Percentiles rank a stretch among this genome's conserved stretches.
These are phyloP conservation scores for Blumeriella jaapii DNA, from an alignment of 2,329 filamentous ascomycete genomes.

Conservation along the genomic window DNA sequence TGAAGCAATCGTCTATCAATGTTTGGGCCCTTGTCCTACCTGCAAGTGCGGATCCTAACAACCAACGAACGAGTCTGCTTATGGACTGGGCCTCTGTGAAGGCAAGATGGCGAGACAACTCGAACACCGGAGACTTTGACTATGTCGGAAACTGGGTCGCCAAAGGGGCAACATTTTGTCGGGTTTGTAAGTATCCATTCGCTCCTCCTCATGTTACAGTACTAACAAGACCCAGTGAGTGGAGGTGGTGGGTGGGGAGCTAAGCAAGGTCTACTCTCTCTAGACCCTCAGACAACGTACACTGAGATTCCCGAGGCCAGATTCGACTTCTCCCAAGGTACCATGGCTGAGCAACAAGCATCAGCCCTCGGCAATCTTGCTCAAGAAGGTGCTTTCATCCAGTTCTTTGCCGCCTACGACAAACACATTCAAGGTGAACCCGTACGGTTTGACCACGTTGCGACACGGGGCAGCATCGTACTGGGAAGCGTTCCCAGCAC, in stretches of 20 bases:
- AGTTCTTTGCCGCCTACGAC: slow-evolving; percentile 44
- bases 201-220: not conserved
- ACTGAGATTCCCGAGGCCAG: slow-evolving; percentile 38
- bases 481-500: slow-evolving; percentile 23
- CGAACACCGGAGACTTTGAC: not conserved
- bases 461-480: slow-evolving; percentile 13
- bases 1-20: slow-evolving; percentile 36
- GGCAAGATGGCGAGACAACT: not conserved
- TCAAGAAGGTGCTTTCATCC: slow-evolving; percentile 50
- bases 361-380: slow-evolving; percentile 42
- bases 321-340: slow-evolving; percentile 34
- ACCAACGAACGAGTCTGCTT: too few species aligned
- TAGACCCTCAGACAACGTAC: slow-evolving; percentile 57
- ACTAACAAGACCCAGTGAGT: slow-evolving; percentile 42
- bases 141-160: slow-evolving; percentile 17
- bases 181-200: slow-evolving; percentile 22
- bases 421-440: not conserved
- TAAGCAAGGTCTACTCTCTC: slow-evolving; percentile 66
- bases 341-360: slow-evolving; percentile 24
- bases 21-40: slow-evolving; percentile 67
- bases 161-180: slow-evolving; percentile 20
- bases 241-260: slow-evolving; percentile 78
- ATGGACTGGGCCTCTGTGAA: not conserved
- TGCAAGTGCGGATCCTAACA: too few species aligned
- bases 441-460: not conserved